phyloP scores from a whole-genome alignment of 2,329 filamentous ascomycete species.

The Capronia americana region DNA sequence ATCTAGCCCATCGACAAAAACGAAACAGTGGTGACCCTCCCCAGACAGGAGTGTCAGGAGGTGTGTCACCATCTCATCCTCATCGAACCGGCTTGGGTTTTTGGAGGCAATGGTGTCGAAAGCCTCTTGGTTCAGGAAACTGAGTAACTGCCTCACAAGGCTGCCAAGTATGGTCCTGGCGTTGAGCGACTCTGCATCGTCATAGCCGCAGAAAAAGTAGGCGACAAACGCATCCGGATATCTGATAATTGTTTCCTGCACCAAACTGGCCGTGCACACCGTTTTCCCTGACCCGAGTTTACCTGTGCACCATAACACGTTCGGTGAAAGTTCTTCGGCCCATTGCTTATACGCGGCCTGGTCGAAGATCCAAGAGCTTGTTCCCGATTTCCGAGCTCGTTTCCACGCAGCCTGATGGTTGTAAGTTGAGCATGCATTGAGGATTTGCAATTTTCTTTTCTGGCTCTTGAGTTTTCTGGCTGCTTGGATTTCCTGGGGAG shows the following conservation, averaged over 20 bases:
- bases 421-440: constrained; percentile 29
- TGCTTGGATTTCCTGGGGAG: neutral
- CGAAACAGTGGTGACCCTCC: constrained; percentile 11
- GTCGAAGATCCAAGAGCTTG: constrained; percentile 30
- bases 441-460: constrained; percentile 13
- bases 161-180: constrained; percentile 37
- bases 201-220: constrained; percentile 37
- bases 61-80: constrained; percentile 14
- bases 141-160: constrained; percentile 36
- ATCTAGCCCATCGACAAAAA: constrained; percentile 35
- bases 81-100: constrained; percentile 5
- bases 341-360: constrained; percentile 31
- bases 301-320: constrained; percentile 36
- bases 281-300: constrained; percentile 39
- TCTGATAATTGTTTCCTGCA: constrained; percentile 27
- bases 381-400: constrained; percentile 29
- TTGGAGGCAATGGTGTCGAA: constrained; percentile 9
- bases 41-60: constrained; percentile 6
- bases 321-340: constrained; percentile 15
- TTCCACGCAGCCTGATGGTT: constrained; percentile 36
- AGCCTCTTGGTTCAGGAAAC: constrained; percentile 3
- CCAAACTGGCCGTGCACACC: constrained; percentile 36
- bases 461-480: constrained; percentile 1
- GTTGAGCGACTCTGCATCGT: constrained; percentile 32
- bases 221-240: constrained; percentile 23